Evolutionary conservation across 2,329 filamentous ascomycete species (phyloP).

Genomic region (Ascochyta rabiei): DNA sequence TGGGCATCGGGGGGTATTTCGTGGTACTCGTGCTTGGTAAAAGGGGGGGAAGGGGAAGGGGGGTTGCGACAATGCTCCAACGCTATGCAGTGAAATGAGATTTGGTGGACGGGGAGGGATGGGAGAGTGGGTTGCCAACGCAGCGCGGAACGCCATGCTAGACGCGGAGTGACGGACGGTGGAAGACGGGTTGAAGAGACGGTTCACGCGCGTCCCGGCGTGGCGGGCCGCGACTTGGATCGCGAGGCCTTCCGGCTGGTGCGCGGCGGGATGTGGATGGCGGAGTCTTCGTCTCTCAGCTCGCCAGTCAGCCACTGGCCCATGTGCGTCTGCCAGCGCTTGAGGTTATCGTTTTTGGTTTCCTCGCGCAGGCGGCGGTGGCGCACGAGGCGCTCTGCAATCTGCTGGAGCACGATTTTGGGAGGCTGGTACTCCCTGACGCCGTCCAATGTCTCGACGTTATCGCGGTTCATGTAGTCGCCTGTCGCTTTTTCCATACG

Average conservation of each 20-base stretch:
- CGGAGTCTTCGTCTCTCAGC: conserved; percentile 36
- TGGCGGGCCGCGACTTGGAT: conserved; percentile 5
- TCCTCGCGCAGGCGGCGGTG: conserved; percentile 53
- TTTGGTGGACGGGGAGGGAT: too few species aligned
- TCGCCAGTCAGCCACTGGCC: conserved; percentile 47
- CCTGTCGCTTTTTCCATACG: conserved; percentile 53
- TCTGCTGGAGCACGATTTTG: conserved; percentile 52
- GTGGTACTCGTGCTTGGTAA: too few species aligned
- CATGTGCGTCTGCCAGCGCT: conserved; percentile 48
- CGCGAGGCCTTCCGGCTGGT: neutral
- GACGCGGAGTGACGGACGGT: too few species aligned
- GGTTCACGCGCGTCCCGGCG: neutral
- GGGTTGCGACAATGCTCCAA: neutral
- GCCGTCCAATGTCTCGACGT: conserved; percentile 39
- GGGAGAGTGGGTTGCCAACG: too few species aligned
- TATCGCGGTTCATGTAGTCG: conserved; percentile 48
- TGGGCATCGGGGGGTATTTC: too few species aligned
- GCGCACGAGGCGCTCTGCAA: conserved; percentile 56
- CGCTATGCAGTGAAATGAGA: conserved; percentile 5
- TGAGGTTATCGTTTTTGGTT: conserved; percentile 39
- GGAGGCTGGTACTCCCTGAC: conserved; percentile 55
- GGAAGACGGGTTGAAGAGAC: neutral
- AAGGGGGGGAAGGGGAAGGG: too few species aligned
- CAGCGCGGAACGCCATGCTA: conserved; percentile 5
- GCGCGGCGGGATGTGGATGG: conserved; percentile 2